Conservation (phyloP, 2,329 filamentous ascomycete genomes). For the Fusarium nanum region DNA sequence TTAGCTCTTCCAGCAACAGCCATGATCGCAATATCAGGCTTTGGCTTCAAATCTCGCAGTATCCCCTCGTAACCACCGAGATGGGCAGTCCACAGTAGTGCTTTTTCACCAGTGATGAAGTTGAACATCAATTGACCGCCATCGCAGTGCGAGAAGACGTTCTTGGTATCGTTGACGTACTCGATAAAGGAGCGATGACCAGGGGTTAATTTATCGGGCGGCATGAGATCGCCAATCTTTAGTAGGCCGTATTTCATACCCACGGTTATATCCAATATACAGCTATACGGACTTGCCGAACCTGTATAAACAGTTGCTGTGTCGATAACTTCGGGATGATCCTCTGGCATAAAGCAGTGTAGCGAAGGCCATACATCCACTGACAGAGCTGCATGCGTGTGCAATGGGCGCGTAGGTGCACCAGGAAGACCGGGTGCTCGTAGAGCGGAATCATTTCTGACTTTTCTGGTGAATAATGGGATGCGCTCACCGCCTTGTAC, state of each 20-base stretch:
- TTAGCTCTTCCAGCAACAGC: neutral
- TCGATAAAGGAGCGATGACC: neutral
- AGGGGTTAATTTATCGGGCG: neutral
- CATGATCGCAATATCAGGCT: neutral
- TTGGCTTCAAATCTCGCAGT: neutral
- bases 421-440: neutral
- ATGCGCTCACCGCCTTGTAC: constrained; percentile 5
- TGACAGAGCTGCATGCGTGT: neutral
- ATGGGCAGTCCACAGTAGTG: neutral
- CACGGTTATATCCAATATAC: neutral
- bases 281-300: neutral
- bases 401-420: neutral
- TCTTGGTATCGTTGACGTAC: neutral
- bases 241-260: constrained; percentile 1
- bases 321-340: neutral
- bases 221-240: neutral
- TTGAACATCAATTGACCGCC: constrained; percentile 6
- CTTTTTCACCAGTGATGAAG: neutral
- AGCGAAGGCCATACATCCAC: neutral
- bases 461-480: neutral
- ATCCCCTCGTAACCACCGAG: neutral
- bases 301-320: neutral
- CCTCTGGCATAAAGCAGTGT: neutral
- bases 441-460: neutral
- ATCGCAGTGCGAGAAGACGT: neutral